These are phyloP conservation scores for Bjerkandera adusta DNA, from an alignment of 1,284 basidiomycete genomes.

Conservation along the genomic window DNA sequence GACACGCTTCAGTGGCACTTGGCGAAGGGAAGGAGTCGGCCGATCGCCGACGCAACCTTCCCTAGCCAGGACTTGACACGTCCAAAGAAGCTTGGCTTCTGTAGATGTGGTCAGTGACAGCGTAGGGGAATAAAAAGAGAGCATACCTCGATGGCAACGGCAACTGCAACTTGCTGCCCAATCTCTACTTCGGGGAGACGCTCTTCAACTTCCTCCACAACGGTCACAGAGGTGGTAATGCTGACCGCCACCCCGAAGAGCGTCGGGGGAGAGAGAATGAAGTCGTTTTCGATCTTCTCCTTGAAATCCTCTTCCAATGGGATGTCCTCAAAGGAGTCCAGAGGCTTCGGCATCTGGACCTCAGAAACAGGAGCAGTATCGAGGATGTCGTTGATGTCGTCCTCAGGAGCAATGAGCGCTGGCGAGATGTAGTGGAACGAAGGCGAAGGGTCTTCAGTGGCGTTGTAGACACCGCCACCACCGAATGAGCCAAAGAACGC, in stretches of 20 bases:
- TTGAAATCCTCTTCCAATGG: neutral
- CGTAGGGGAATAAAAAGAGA: neutral
- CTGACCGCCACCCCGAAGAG: neutral
- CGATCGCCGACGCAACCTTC: neutral
- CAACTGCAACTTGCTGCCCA: neutral
- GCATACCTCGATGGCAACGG: neutral
- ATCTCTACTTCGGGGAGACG: neutral
- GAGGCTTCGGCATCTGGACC: too few relatives aligned
- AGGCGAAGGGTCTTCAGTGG: slow-evolving; percentile 2
- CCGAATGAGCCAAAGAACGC: slow-evolving; percentile 9
- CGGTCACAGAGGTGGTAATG: neutral
- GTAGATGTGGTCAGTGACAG: neutral
- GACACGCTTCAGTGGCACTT: too few relatives aligned
- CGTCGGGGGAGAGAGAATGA: neutral
- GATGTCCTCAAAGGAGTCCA: neutral
- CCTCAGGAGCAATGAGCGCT: neutral
- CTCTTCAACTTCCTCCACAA: neutral
- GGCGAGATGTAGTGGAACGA: slow-evolving; percentile 7
- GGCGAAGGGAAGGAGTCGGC: too few relatives aligned
- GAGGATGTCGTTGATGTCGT: neutral
- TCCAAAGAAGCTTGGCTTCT: neutral
- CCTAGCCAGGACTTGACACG: neutral
- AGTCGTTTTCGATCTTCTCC: neutral
- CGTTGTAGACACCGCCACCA: slow-evolving; percentile 7
- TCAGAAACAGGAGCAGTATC: neutral